Conservation (phyloP, 148 eudicot species). For the Arbutus unedo region DNA sequence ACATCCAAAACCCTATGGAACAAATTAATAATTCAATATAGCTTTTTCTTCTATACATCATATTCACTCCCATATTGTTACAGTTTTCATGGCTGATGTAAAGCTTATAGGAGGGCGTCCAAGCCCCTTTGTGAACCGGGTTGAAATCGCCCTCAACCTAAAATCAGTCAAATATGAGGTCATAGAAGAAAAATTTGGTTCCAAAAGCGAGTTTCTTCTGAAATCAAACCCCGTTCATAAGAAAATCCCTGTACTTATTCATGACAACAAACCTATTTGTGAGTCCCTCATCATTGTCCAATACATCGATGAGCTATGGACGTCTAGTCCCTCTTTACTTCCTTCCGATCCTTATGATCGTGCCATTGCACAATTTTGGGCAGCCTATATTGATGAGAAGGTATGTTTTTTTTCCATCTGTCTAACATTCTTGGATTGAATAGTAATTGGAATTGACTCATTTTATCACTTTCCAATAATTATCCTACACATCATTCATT, state of each 20-base stretch:
- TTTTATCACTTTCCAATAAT: too few relatives aligned
- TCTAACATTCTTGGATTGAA: background rate
- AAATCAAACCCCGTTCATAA: constrained; percentile 35
- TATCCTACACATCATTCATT: too few relatives aligned
- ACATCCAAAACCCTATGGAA: background rate
- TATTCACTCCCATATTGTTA: background rate
- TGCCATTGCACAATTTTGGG: constrained; percentile 35
- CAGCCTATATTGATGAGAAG: constrained; percentile 28
- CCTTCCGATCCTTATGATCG: constrained; percentile 33
- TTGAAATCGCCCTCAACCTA: background rate
- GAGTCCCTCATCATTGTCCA: constrained; percentile 29
- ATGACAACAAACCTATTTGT: constrained; percentile 21
- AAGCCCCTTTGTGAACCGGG: background rate
- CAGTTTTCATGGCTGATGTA: background rate
- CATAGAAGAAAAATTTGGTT: background rate
- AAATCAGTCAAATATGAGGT: background rate
- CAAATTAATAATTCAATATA: background rate
- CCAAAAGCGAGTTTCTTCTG: constrained; percentile 24
- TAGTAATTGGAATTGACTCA: background rate
- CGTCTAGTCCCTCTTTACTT: constrained; percentile 21
- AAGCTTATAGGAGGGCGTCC: background rate
- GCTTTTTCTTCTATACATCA: too few relatives aligned
- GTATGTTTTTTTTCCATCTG: constrained; percentile 1
- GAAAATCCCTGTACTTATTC: constrained; percentile 32
- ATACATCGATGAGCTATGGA: constrained; percentile 33